phyloP scores from a whole-genome alignment of 345 rosid species.

The Populus nigra region DNA sequence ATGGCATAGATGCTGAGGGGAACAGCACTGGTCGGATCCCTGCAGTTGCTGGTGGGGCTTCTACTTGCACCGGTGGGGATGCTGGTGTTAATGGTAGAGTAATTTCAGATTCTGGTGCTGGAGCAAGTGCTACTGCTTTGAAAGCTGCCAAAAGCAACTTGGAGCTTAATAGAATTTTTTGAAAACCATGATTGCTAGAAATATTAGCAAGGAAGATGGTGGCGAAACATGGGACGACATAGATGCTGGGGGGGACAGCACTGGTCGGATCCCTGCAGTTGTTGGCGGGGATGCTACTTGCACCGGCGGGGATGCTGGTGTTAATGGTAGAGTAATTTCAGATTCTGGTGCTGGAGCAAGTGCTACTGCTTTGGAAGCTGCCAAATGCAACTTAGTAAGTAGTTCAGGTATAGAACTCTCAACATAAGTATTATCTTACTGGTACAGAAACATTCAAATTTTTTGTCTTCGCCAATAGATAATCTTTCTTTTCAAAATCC shows the following conservation, averaged over 20 bases:
- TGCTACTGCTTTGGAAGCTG: constrained; percentile 47
- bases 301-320: constrained; percentile 32
- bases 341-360: constrained; percentile 33
- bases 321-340: constrained; percentile 10
- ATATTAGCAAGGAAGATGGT: constrained; percentile 11
- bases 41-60: constrained; percentile 24
- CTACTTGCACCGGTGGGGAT: constrained; percentile 20
- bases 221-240: constrained; percentile 12
- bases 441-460: background rate
- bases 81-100: constrained; percentile 26
- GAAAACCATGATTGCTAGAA: constrained; percentile 13
- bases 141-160: constrained; percentile 35
- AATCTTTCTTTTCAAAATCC: background rate
- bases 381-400: background rate
- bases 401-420: background rate
- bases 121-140: constrained; percentile 32
- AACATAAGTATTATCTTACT: background rate
- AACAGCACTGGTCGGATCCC: constrained; percentile 38
- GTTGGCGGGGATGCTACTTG: constrained; percentile 23
- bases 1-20: constrained; percentile 27
- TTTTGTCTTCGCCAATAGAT: background rate
- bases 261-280: constrained; percentile 37
- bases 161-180: constrained; percentile 8
- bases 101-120: constrained; percentile 27
- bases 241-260: constrained; percentile 32